Conservation (phyloP, 2,329 filamentous ascomycete genomes). For the Fusarium succisae region DNA sequence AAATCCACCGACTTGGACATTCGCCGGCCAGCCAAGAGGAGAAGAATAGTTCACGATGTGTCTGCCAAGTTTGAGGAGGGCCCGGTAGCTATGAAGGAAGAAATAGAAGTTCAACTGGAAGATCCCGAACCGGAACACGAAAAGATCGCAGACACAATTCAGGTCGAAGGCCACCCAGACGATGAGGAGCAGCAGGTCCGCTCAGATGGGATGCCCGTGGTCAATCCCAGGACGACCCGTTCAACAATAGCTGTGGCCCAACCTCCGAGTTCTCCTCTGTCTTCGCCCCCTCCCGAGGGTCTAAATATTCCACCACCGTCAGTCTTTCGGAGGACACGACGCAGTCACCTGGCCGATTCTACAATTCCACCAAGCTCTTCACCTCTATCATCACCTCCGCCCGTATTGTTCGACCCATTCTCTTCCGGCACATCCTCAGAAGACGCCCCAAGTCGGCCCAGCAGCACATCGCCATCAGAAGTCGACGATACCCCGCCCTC, state of each 20-base stretch:
- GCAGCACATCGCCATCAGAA: constrained; percentile 56
- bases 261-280: constrained; percentile 49
- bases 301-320: constrained; percentile 42
- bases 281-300: constrained; percentile 50
- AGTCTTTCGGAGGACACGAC: constrained; percentile 34
- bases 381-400: constrained; percentile 66
- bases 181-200: constrained; percentile 20
- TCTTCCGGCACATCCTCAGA: constrained; percentile 51
- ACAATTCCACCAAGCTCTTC: constrained; percentile 56
- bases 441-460: constrained; percentile 47
- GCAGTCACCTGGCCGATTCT: constrained; percentile 34
- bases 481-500: constrained; percentile 56
- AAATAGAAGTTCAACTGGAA: constrained; percentile 38
- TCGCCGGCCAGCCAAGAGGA: constrained; percentile 46
- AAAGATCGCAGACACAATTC: constrained; percentile 30
- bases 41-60: constrained; percentile 44
- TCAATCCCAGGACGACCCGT: constrained; percentile 32
- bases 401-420: constrained; percentile 62
- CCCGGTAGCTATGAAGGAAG: constrained; percentile 28
- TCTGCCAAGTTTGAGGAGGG: constrained; percentile 17
- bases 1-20: constrained; percentile 27
- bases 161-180: constrained; percentile 23
- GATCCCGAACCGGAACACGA: constrained; percentile 22
- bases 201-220: constrained; percentile 9
- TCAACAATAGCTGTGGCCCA: constrained; percentile 34